These are phyloP conservation scores for Dryadomyces quercivorus DNA, from an alignment of 2,329 filamentous ascomycete genomes.

Conservation along the genomic window DNA sequence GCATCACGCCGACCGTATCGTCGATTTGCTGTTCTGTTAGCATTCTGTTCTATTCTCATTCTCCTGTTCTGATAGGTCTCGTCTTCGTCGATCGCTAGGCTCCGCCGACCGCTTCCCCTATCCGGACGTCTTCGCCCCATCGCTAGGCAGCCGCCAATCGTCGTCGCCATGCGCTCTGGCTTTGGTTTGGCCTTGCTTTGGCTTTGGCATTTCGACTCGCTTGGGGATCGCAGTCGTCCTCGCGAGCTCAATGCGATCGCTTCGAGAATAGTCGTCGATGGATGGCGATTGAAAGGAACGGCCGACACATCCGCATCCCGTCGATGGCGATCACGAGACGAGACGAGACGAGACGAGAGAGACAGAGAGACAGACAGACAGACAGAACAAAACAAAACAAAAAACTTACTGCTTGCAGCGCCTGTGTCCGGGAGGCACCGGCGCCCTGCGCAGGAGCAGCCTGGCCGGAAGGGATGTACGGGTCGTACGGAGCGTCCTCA, in stretches of 20 bases:
- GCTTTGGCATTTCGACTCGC: too few species aligned
- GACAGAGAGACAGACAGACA: slow-evolving; percentile 6
- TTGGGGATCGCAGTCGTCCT: too few species aligned
- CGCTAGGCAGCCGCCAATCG: too few species aligned
- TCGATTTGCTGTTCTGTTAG: slow-evolving; percentile 70
- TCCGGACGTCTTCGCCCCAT: too few species aligned
- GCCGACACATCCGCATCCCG: neutral
- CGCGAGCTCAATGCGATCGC: too few species aligned
- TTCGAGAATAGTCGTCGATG: too few species aligned
- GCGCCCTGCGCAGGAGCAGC: slow-evolving; percentile 28
- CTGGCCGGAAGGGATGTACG: slow-evolving; percentile 69
- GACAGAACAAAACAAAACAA: neutral
- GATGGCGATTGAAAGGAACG: neutral
- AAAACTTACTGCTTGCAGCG: slow-evolving; percentile 72
- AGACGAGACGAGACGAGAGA: neutral
- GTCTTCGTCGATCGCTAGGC: neutral
- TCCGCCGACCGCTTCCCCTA: too few species aligned
- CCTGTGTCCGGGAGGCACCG: slow-evolving; percentile 41
- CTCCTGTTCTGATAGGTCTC: too few species aligned
- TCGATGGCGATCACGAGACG: too few species aligned
- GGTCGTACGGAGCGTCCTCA: slow-evolving; percentile 63
- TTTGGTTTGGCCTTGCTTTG: too few species aligned
- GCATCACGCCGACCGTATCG: slow-evolving; percentile 88
- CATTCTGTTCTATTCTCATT: too few species aligned
- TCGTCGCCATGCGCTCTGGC: too few species aligned